A percentile compares a stretch with the other conserved stretches of the same genome.
These are phyloP conservation scores for Beauveria sp. DNA, from an alignment of 2,329 filamentous ascomycete species.

Conservation along the genomic window DNA sequence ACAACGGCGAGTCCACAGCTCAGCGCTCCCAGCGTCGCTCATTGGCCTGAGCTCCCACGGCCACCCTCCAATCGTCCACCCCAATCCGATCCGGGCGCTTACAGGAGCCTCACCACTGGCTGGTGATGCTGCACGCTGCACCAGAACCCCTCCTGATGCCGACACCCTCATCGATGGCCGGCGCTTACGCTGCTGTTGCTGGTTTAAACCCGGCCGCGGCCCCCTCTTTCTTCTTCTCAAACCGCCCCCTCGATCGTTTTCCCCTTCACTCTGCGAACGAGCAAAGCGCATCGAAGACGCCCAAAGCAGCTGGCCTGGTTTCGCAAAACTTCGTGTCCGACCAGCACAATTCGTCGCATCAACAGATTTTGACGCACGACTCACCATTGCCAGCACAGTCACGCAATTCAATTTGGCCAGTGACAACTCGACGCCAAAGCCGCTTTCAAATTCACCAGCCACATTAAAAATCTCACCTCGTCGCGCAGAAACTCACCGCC, in stretches of 20 bases:
- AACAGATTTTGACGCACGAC: not conserved
- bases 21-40: not conserved
- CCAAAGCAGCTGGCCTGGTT: constrained; percentile 1
- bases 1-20: not conserved
- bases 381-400: not conserved
- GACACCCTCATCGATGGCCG: not conserved
- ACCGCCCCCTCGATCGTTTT: not conserved
- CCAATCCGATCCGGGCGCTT: constrained; percentile 10
- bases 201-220: constrained; percentile 4
- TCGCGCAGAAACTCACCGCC: not conserved
- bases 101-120: constrained; percentile 9
- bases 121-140: not conserved
- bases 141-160: constrained; percentile 3
- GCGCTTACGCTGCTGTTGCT: not conserved
- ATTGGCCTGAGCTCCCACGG: not conserved
- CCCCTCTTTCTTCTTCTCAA: not conserved
- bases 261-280: not conserved
- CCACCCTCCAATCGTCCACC: constrained; percentile 7
- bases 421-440: not conserved
- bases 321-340: not conserved
- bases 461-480: not conserved
- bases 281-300: not conserved
- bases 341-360: not conserved
- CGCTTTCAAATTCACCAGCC: not conserved
- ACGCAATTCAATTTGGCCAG: not conserved